Evolutionary conservation across 139 green algal genomes (phyloP), one percentile per base, ranked within the genome.

Genomic region (Chlamydomonas applanata): DNA sequence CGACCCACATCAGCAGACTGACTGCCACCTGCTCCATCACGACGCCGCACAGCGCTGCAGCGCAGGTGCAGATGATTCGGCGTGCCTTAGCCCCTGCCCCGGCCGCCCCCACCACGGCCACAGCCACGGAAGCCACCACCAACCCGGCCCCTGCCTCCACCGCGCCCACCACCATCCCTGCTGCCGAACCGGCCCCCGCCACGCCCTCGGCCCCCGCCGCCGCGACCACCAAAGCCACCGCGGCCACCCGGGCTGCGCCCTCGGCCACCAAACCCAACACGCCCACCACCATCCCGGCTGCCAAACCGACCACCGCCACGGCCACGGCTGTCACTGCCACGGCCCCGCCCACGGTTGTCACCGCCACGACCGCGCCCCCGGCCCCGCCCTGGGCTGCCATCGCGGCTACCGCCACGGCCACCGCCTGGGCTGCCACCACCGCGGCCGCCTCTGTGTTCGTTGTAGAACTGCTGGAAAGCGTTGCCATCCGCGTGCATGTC

Each of bases 401-500:
- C 11, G 3, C 13, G 25, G 24, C 40, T 9, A 24, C 17, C 19
- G 25, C 4, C 36, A 17, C 11, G 40, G 40, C 53, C 59, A 0
- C 61, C 59, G 14, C 67, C 69, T 1, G 61, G 24, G 40, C 73
- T 69, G n/a, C 67, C 36, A 34, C 74, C 73, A 30, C 71, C 80
- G 59, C 54, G 62, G 40, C n/a, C 70, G 32, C 30, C 73, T 53
- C 52, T 56, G 5, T 56, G 54, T 44, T 45, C 60, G 9, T 73
- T 32, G 13, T 66, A 33, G 25, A 11, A 44, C 30, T 67, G 16
- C 59, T 77, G 71, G 71, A 77, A 77, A 5, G 57, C 71, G 27
- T 77, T 71, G 25, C 77, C 83, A 9, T 63, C 67, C 11, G 45
- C 53, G 14, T 56, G 72, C 30, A 79, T 73, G 22, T 72, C 81